A percentile compares a stretch with the other conserved stretches of the same genome.
These are phyloP conservation scores for Fusarium drepaniforme DNA, from an alignment of 2,329 filamentous ascomycete genomes.

Conservation along the genomic window DNA sequence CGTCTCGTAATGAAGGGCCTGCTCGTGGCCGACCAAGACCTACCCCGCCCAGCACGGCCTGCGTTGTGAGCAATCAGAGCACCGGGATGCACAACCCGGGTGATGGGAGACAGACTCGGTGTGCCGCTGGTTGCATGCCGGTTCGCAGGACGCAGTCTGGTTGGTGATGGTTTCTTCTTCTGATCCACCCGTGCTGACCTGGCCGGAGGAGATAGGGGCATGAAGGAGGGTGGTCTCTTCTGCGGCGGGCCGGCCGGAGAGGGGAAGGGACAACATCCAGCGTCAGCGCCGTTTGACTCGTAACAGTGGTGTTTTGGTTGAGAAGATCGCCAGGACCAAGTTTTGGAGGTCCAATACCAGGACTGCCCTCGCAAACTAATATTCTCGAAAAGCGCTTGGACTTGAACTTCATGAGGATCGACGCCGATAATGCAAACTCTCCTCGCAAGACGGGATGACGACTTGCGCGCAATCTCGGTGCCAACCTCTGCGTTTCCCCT, in stretches of 20 bases:
- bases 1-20: conserved; percentile 16
- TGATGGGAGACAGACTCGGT: conserved; percentile 41
- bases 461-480: conserved; percentile 39
- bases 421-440: conserved; percentile 32
- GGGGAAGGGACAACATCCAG: neutral
- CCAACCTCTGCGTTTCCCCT: conserved; percentile 33
- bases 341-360: conserved; percentile 27
- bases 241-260: conserved; percentile 32
- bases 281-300: conserved; percentile 23
- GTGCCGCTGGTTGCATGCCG: conserved; percentile 43
- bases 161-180: conserved; percentile 39
- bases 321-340: conserved; percentile 18
- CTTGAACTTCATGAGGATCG: conserved; percentile 39
- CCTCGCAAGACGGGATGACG: conserved; percentile 32
- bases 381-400: conserved; percentile 29
- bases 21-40: conserved; percentile 23
- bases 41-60: conserved; percentile 31
- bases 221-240: conserved; percentile 29
- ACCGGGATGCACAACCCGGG: conserved; percentile 23
- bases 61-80: conserved; percentile 39
- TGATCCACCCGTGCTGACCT: conserved; percentile 44
- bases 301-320: conserved; percentile 21
- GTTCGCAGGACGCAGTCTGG: conserved; percentile 35
- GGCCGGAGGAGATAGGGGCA: conserved; percentile 32
- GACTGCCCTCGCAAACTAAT: conserved; percentile 21